Percentiles rank a stretch among this genome's conserved stretches.
These are phyloP conservation scores for Pterocarpus santalinus DNA, from an alignment of 306 rosid genomes.

Conservation along the genomic window DNA sequence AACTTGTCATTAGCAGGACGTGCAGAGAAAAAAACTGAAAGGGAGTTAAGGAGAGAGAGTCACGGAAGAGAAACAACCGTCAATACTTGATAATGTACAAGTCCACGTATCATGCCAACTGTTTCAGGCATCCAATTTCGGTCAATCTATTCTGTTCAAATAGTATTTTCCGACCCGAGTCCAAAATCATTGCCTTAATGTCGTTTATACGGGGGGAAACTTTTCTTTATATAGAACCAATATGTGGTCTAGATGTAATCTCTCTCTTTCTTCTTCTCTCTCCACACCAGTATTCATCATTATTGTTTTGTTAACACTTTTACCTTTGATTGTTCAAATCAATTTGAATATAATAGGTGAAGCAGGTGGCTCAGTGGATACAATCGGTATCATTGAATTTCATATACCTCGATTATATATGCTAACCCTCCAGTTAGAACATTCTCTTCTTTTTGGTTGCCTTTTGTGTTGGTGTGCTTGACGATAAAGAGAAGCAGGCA, in stretches of 20 bases:
- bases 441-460: conserved; percentile 25
- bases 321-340: not conserved
- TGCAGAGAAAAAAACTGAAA: too few relatives aligned
- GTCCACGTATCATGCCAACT: too few relatives aligned
- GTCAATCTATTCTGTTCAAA: too few relatives aligned
- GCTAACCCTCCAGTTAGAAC: not conserved
- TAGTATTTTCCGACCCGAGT: too few relatives aligned
- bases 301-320: too few relatives aligned
- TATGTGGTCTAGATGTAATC: not conserved
- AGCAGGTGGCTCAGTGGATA: conserved; percentile 9
- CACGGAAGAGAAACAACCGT: too few relatives aligned
- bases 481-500: not conserved
- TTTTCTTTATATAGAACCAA: not conserved
- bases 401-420: not conserved
- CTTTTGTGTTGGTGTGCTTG: not conserved
- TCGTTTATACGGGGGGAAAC: too few relatives aligned
- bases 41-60: too few relatives aligned
- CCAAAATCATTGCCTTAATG: too few relatives aligned
- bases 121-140: too few relatives aligned
- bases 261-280: not conserved
- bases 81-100: too few relatives aligned
- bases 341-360: conserved; percentile 23
- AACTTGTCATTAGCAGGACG: too few relatives aligned
- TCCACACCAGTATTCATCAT: not conserved
- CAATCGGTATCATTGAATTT: conserved; percentile 19